phyloP scores from a whole-genome alignment of 768 basidiomycete genomes.

The Fomitopsis serialis region DNA sequence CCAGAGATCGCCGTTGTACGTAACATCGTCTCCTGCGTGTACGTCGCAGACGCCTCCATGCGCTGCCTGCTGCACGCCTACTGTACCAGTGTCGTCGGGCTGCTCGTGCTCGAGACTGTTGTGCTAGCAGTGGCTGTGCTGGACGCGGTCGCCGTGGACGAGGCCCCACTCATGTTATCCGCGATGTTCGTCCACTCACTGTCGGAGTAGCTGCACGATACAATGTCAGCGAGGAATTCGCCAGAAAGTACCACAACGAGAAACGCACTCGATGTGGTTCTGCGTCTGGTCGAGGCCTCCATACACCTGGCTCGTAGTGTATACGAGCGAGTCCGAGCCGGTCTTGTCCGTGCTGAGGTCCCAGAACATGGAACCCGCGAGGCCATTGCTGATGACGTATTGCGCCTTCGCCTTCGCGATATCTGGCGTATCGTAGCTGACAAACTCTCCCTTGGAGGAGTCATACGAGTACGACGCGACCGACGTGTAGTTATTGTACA shows the following conservation, averaged over 20 bases:
- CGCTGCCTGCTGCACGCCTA: too few species aligned
- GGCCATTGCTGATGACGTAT: slow-evolving; percentile 53
- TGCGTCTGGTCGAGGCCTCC: slow-evolving; percentile 54
- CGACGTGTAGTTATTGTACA: slow-evolving; percentile 62
- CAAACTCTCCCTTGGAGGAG: slow-evolving; percentile 54
- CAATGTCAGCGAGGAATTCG: not conserved
- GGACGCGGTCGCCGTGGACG: not conserved
- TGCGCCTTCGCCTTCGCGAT: slow-evolving; percentile 62
- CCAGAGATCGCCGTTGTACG: slow-evolving; percentile 48
- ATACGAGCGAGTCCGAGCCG: slow-evolving; percentile 54
- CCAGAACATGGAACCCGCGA: slow-evolving; percentile 77
- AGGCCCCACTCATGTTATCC: slow-evolving; percentile 46
- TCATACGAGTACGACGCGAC: slow-evolving; percentile 81
- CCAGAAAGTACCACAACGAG: not conserved
- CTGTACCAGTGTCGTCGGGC: slow-evolving; percentile 26
- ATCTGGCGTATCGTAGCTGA: slow-evolving; percentile 73
- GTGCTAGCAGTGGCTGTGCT: not conserved
- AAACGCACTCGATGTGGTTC: slow-evolving; percentile 56
- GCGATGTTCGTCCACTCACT: slow-evolving; percentile 71
- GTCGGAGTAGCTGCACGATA: slow-evolving; percentile 45
- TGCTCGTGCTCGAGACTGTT: slow-evolving; percentile 7
- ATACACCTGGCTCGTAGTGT: slow-evolving; percentile 39
- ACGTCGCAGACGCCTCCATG: slow-evolving; percentile 44
- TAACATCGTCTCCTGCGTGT: slow-evolving; percentile 41
- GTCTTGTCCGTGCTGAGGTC: slow-evolving; percentile 53